Evolutionary conservation across 2,329 filamentous ascomycete genomes (phyloP).

Genomic region (Clarireedia sp.): DNA sequence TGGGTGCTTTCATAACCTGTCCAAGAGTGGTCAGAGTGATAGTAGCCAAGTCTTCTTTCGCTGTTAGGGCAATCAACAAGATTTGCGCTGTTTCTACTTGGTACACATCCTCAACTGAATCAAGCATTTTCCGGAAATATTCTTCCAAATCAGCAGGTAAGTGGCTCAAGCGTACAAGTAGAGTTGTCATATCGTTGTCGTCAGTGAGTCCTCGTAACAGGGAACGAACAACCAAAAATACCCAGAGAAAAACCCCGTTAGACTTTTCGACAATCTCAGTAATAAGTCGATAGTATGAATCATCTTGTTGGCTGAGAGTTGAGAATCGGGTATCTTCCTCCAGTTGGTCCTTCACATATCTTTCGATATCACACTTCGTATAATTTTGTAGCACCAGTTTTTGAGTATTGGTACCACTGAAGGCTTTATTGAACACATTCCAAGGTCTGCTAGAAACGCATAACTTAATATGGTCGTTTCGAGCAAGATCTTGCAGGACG

Average conservation of each 20-base stretch:
- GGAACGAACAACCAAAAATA: not conserved
- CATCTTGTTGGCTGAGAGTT: not conserved
- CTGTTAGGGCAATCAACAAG: not conserved
- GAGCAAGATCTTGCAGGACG: not conserved
- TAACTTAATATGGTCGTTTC: not conserved
- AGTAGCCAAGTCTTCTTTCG: not conserved
- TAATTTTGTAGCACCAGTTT: not conserved
- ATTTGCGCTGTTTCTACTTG: not conserved
- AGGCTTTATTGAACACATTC: not conserved
- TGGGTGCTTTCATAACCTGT: no score
- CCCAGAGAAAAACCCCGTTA: not conserved
- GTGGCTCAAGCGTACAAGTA: not conserved
- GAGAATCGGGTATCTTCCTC: not conserved
- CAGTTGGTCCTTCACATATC: not conserved
- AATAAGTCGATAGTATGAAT: not conserved
- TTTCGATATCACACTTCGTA: not conserved
- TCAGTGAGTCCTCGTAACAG: not conserved
- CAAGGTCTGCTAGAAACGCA: not conserved
- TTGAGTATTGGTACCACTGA: not conserved
- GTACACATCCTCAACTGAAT: not conserved
- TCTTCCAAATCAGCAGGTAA: not conserved
- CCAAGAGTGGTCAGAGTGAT: no score
- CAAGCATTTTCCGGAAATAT: not conserved
- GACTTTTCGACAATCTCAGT: not conserved
- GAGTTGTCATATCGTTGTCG: not conserved